These are phyloP conservation scores for Backusella australiensis DNA, from an alignment of 192 early-diverging fungal genomes.

Conservation along the genomic window DNA sequence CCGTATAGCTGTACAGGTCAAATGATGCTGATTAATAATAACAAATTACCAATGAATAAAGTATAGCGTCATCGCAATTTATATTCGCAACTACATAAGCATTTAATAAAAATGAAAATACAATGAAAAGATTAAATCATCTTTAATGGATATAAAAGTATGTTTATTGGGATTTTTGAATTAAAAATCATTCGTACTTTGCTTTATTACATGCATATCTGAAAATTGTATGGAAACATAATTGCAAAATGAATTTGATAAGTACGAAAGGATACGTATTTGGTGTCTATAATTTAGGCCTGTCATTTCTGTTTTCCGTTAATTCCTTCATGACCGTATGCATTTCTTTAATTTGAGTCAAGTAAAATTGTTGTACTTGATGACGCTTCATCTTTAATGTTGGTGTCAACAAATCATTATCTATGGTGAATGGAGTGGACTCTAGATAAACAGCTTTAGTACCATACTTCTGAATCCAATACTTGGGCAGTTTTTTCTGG, in stretches of 20 bases:
- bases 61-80: background rate
- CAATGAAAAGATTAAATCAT: too few species aligned
- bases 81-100: too few species aligned
- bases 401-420: constrained; percentile 75
- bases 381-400: constrained; percentile 87
- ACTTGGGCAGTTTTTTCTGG: constrained; percentile 72
- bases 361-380: constrained; percentile 66
- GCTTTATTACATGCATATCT: background rate
- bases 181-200: background rate
- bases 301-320: background rate
- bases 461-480: constrained; percentile 82
- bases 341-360: constrained; percentile 61
- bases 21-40: background rate
- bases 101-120: too few species aligned
- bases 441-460: constrained; percentile 62
- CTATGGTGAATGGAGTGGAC: constrained; percentile 61
- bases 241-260: background rate
- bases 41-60: background rate
- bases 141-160: background rate
- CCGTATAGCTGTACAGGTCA: background rate
- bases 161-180: background rate
- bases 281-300: background rate
- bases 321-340: constrained; percentile 39
- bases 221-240: background rate
- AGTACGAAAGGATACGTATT: background rate